These are phyloP conservation scores for Euphrasia arctica DNA, from an alignment of 305 asterid species.

Conservation along the genomic window DNA sequence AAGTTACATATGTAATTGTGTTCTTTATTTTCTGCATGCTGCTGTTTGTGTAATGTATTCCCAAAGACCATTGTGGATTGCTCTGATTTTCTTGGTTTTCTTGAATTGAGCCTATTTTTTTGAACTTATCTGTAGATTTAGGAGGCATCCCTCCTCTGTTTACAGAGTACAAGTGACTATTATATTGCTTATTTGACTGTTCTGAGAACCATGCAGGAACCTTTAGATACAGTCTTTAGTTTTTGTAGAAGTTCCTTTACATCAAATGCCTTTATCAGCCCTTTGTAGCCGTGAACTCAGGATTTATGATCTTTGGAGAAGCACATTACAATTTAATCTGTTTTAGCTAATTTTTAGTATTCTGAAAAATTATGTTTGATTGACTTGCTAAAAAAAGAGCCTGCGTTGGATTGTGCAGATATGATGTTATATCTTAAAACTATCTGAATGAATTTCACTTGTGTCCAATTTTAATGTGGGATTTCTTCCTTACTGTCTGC, in stretches of 20 bases:
- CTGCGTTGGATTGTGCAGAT: not conserved
- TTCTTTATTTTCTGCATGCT: conserved; percentile 7
- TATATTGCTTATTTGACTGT: conserved; percentile 2
- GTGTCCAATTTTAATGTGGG: not conserved
- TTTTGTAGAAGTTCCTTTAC: conserved; percentile 4
- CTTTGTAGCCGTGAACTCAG: not conserved
- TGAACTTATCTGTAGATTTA: conserved; percentile 2
- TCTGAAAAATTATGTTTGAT: not conserved
- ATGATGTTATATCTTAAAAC: conserved; percentile 10
- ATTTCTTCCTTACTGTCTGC: not conserved
- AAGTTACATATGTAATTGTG: conserved; percentile 10
- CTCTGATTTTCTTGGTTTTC: conserved; percentile 7
- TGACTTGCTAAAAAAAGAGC: not conserved
- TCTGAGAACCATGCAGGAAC: conserved; percentile 6
- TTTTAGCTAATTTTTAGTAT: not conserved
- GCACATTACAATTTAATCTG: conserved; percentile 1
- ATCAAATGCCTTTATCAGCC: conserved; percentile 7
- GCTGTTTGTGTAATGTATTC: conserved; percentile 11
- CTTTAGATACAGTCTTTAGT: not conserved
- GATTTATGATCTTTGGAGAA: not conserved
- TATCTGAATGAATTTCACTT: conserved; percentile 11
- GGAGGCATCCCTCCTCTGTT: not conserved
- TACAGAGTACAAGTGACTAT: not conserved
- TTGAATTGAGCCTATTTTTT: not conserved
- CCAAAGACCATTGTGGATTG: conserved; percentile 3